A percentile compares a stretch with the other conserved stretches of the same genome.
These are phyloP conservation scores for Rosa persica DNA, from an alignment of 306 rosid species.

Conservation along the genomic window DNA sequence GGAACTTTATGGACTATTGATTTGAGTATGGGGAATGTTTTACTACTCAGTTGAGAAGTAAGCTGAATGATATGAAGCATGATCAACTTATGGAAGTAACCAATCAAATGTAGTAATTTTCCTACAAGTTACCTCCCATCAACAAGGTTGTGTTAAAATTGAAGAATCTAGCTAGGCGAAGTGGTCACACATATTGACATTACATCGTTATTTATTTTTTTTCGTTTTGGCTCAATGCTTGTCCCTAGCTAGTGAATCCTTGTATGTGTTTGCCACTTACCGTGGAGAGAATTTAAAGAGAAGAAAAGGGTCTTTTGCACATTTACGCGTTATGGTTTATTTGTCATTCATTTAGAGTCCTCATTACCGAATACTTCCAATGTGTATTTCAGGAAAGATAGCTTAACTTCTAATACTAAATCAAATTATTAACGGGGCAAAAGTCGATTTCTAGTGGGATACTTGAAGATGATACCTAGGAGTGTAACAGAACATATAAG, in stretches of 20 bases:
- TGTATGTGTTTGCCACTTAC: neutral
- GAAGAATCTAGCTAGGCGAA: neutral
- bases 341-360: neutral
- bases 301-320: neutral
- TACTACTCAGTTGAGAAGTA: too few relatives aligned
- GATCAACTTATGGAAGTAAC: neutral
- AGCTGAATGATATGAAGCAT: neutral
- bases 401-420: too few relatives aligned
- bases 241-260: neutral
- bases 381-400: too few relatives aligned
- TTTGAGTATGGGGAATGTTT: too few relatives aligned
- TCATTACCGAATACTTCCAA: neutral
- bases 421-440: neutral
- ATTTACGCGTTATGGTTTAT: neutral
- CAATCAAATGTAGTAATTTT: neutral
- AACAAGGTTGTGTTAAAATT: too few relatives aligned
- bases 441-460: constrained; percentile 3
- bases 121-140: neutral
- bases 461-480: neutral
- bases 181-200: neutral
- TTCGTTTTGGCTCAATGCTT: neutral
- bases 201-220: neutral
- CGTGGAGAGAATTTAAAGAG: neutral
- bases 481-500: neutral
- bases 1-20: too few relatives aligned